A percentile compares a stretch with the other conserved stretches of the same genome.
phyloP scores from a whole-genome alignment of 306 rosid genomes.

The Cucumis melo region DNA sequence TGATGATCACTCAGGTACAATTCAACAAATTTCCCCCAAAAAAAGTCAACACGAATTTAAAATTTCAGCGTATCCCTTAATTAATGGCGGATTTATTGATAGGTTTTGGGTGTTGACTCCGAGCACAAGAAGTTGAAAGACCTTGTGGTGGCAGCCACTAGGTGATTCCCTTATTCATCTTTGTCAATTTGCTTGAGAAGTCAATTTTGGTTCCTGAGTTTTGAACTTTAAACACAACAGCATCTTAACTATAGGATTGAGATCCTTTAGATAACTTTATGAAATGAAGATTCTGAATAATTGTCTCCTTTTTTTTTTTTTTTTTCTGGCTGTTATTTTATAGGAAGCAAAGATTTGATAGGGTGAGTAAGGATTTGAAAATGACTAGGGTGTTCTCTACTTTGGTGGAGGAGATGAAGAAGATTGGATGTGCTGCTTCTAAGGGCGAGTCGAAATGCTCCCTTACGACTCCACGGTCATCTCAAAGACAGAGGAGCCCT shows the following conservation, averaged over 20 bases:
- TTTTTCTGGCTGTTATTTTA: background rate
- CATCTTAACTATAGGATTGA: background rate
- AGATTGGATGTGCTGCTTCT: slow-evolving; percentile 19
- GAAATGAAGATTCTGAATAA: background rate
- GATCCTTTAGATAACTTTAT: background rate
- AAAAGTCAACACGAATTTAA: background rate
- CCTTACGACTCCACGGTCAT: slow-evolving; percentile 36
- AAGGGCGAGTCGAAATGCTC: slow-evolving; percentile 24
- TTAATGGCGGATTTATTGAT: slow-evolving; percentile 6
- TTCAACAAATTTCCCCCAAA: background rate
- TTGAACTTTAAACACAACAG: background rate
- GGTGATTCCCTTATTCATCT: slow-evolving; percentile 27
- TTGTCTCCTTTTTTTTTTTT: background rate
- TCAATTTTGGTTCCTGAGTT: background rate
- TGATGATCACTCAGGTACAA: slow-evolving; percentile 40
- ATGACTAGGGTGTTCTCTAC: slow-evolving; percentile 54
- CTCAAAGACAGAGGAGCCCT: slow-evolving; percentile 55
- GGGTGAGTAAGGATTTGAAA: slow-evolving; percentile 38
- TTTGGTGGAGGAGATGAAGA: slow-evolving; percentile 69
- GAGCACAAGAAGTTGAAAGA: slow-evolving; percentile 37
- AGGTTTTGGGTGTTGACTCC: slow-evolving; percentile 46
- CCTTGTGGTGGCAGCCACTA: slow-evolving; percentile 48
- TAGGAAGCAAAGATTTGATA: slow-evolving; percentile 68
- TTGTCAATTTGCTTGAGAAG: background rate
- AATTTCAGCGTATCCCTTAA: background rate